Conservation (phyloP, 768 basidiomycete species). For the Coprinopsis cinerea region DNA sequence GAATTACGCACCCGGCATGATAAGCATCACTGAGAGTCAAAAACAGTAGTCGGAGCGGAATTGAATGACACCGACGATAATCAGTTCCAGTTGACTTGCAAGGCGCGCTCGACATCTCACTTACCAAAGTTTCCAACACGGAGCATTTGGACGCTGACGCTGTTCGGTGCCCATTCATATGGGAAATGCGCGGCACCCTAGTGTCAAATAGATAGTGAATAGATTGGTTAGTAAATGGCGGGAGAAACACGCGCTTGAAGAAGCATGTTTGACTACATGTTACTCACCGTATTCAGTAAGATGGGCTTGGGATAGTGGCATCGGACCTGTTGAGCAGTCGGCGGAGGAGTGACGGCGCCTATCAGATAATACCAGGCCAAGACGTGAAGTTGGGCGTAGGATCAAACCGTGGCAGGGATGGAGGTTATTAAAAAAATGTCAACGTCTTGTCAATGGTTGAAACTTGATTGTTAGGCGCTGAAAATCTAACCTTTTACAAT, state of each 20-base stretch:
- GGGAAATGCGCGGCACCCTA: constrained; percentile 64
- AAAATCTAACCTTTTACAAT: constrained; percentile 56
- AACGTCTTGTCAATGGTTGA: constrained; percentile 8
- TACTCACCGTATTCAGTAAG: constrained; percentile 61
- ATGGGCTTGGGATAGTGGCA: constrained; percentile 80
- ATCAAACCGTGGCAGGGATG: constrained; percentile 1
- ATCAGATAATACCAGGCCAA: constrained; percentile 6
- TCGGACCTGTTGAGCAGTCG: constrained; percentile 52
- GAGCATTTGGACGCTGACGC: constrained; percentile 72
- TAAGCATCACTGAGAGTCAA: constrained; percentile 47
- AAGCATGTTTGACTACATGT: constrained; percentile 2
- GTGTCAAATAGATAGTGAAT: constrained; percentile 11
- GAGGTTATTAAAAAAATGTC: constrained; percentile 5
- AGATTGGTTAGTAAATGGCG: constrained; percentile 10
- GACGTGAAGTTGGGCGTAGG: constrained; percentile 4
- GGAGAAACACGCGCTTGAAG: constrained; percentile 2
- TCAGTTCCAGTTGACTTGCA: not conserved
- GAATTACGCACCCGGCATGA: constrained; percentile 51
- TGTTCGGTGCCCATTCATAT: constrained; percentile 70
- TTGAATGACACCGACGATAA: not conserved
- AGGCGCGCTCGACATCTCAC: constrained; percentile 15
- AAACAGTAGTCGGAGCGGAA: not conserved
- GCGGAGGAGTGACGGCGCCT: constrained; percentile 62
- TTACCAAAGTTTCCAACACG: constrained; percentile 64
- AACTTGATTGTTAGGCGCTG: not conserved